Evolutionary conservation across 2,329 filamentous ascomycete species (phyloP), one percentile per base, ranked within the genome.

Genomic region (Fusarium brachygibbosum): DNA sequence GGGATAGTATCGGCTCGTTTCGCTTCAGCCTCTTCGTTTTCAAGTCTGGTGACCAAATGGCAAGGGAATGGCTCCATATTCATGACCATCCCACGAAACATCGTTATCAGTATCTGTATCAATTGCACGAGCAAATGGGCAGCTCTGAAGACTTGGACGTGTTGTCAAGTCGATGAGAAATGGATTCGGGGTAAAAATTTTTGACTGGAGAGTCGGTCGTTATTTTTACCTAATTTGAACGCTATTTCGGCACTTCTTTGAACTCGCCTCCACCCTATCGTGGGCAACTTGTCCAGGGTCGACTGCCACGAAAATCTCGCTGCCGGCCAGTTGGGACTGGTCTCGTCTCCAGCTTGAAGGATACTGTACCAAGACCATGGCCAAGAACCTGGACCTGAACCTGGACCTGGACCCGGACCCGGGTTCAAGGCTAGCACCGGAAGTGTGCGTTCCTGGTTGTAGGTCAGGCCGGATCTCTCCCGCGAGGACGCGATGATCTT

Each of bases 181-280:
- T 77, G 58, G 75, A 75, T 75, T 79, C 65, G 71, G 51, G 45
- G 58, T 63, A 74, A 78, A 78, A 77, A 64, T 31, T 76, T 78
- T 74, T 78, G 76, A 79, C 76, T 79, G 77, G 77, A 76, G 76
- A 77, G 68, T 60, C 61, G 34, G 50, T 64, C 69, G 74, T 78
- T 77, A 75, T 67, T 77, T 77, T 79, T 79, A 79, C 77, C 72
- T 79, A 79, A 79, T 79, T 68, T 61, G 70, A 72, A 77, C 73
- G 73, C 71, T 70, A 76, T 65, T 75, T 71, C 68, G 71, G 73
- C 71, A 71, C 63, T 74, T 72, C 66, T 68, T 71, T 35, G 55
- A 71, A 57, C 23, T 51, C 31, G 57, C 62, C 72, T 72, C 72
- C 70, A 71, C 72, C 58, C 69, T 61, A 74, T 73, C 68, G 71